Base-by-base conservation (phyloP, 176 grass and related monocot species). In the Raddia guianensis region DNA sequence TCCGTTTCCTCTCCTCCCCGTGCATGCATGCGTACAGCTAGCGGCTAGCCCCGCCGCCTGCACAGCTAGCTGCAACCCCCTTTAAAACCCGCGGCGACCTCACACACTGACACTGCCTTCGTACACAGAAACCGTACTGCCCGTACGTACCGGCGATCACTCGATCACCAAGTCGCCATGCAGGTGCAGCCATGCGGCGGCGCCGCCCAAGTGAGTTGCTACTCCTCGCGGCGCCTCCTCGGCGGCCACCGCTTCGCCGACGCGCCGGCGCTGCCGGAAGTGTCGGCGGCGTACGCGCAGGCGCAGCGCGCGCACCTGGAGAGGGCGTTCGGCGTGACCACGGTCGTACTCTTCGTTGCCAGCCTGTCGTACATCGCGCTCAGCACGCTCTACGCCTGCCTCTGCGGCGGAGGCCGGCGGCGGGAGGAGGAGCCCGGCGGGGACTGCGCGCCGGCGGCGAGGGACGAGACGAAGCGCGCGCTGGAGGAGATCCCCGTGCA, bases 401-500 rank as follows among this genome's bases (percentile, higher is more conserved):
- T 75, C 69, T 19, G 35, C 62, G n/a, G 19, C 47, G 12, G 43
- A 40, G 7, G 42, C 0, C 1, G 20, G 48, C 53, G 2, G 5
- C 43, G 1, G 9, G 27, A 40, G 37, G 27, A 40, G 37, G 37
- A 40, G 0, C 37, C 37, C 37, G 37, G 1, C 37, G 37, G 37
- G 37, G 37, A 40, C 37, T 27, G 37, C 37, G 34, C 53, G 42
- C 0, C 1, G 20, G 48, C 43, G 2, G 5, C 43, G 1, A 11
- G 27, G 18, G 68, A 55, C 69, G 81, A 84, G 9, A 80, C 83
- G 37, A 73, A 82, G 68, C 78, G 78, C 61, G 80, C 73, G 18
- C 83, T 86, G 66, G 8, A 74, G 0, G 48, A 37, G 64, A 89
- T 85, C 53, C 79, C 83, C 5, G 78, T 86, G 15, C 58, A 42